Evolutionary conservation across 805 yeast species (phyloP), one percentile per base, ranked within the genome.

Genomic region (Wickerhamiella azymoides): DNA sequence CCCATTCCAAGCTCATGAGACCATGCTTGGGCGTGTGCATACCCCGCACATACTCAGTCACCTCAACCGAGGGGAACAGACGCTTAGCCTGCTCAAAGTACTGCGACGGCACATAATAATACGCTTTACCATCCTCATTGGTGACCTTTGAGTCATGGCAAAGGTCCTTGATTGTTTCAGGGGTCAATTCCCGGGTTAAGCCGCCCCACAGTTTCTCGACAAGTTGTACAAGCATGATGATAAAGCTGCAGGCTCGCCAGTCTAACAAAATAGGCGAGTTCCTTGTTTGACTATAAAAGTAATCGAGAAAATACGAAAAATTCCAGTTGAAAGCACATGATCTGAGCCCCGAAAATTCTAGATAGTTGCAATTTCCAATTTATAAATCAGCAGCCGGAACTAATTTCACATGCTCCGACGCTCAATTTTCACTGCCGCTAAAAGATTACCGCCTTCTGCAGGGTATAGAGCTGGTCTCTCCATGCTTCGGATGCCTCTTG

Each of bases 1-100:
- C 63, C 69, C 83, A 74, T 1, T 89, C 94, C 35, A 89, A 67
- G 0, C 94, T 82, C 49, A 89, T 69, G 45, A 89, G 67, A 0
- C 98, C 98, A 0, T 97, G 97, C 50, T 73, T 76, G 2, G 10
- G 11, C 7, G 16, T 14, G 7, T 8, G 14, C 25, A 6, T 14
- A 17, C 32, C 32, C 17, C 10, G 26, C 14, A 11, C 26, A 14
- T 27, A 40, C 28, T 74, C 72, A 61, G 85, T 84, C 50, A 86
- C 71, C 1, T 92, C 79, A 58, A 36, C 45, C 7, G 9, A 13
- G 11, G 27, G 8, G 28, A 35, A 42, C 14, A 36, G 28, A 17
- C 9, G 5, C 32, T 71, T 60, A 36, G 73, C 58, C 10, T 73
- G 38, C n/a, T 39, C 24, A 18, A 14, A 17, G 35, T 28, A 26